Conservation (phyloP, 805 yeast genomes). For the Saccharomycopsis javanensis region DNA sequence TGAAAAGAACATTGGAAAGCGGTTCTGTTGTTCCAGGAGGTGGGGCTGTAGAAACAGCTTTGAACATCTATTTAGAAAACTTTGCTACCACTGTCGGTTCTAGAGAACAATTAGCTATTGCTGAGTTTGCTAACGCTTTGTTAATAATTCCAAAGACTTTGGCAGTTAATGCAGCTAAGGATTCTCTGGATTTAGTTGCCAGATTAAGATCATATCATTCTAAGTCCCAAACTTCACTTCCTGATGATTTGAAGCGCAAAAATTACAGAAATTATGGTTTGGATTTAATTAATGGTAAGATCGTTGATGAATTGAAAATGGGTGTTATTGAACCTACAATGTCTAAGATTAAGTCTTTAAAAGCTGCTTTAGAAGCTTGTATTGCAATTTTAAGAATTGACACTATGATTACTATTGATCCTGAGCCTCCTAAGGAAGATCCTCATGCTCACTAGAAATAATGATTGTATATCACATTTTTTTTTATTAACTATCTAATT, state of each 20-base stretch:
- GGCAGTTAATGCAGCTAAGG: slow-evolving; percentile 97
- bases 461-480: neutral
- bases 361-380: slow-evolving; percentile 96
- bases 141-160: slow-evolving; percentile 91
- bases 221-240: slow-evolving; percentile 78
- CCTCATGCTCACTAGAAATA: slow-evolving; percentile 65
- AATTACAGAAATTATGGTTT: slow-evolving; percentile 87
- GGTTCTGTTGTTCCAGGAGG: slow-evolving; percentile 98
- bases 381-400: slow-evolving; percentile 95
- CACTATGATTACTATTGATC: slow-evolving; percentile 95
- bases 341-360: slow-evolving; percentile 83
- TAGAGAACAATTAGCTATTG: slow-evolving; percentile 94
- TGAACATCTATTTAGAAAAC: slow-evolving; percentile 88
- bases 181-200: slow-evolving; percentile 88
- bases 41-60: slow-evolving; percentile 97
- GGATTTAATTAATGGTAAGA: slow-evolving; percentile 83
- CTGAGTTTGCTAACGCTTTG: slow-evolving; percentile 89
- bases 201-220: slow-evolving; percentile 95
- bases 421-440: slow-evolving; percentile 87
- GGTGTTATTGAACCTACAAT: slow-evolving; percentile 96
- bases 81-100: slow-evolving; percentile 98
- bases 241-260: slow-evolving; percentile 75
- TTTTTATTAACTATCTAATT: neutral
- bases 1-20: slow-evolving; percentile 89
- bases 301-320: slow-evolving; percentile 69